Base-by-base conservation (phyloP, 164 flowering plant genomes). In the Liriodendron chinense region DNA sequence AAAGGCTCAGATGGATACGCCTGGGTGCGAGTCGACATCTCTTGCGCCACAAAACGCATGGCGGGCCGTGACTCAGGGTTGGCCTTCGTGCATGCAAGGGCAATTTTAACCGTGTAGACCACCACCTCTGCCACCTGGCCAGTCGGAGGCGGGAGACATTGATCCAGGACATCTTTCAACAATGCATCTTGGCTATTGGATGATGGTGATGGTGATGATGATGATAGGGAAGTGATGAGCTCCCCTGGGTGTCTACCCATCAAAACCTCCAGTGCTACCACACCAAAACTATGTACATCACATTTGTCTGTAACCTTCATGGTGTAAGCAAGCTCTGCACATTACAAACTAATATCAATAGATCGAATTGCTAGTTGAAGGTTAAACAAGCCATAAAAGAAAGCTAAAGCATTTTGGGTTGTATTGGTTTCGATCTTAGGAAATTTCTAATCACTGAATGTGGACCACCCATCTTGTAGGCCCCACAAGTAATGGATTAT, bases 181-280 rank as follows among this genome's bases (percentile, higher is more conserved):
- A 70, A 68, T n/a, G 26, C 2, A 73, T 62, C 68, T 7, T 23
- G 47, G 12, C 26, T 73, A 8, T 16, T 18, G 1, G 16, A 65
- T n/a, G n/a, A n/a, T n/a, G n/a, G n/a, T 65, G 26, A 8, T 9
- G 47, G 5, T 9, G n/a, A 67, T 1, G 65, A 34, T 34, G 43
- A 34, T 13, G 10, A 6, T 43, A 67, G 18, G 1, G n/a, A 24
- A 0, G 71, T 53, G 24, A 77, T n/a, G 18, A 78, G 28, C 57
- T 78, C 76, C 13, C 80, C 69, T 1, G 80, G 80, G 72, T 78
- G 80, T 72, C 43, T 49, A 13, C 80, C 76, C 69, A 69, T 73
- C 63, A 73, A 1, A 9, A 78, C n/a, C 47, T 77, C 75, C 1
- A 77, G 71, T 3, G 72, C 72, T 6, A 77, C 66, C 14, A 77